Percentiles rank a stretch among this genome's conserved stretches.
These are phyloP conservation scores for Cordyceps javanica DNA, from an alignment of 2,329 filamentous ascomycete genomes.

Conservation along the genomic window DNA sequence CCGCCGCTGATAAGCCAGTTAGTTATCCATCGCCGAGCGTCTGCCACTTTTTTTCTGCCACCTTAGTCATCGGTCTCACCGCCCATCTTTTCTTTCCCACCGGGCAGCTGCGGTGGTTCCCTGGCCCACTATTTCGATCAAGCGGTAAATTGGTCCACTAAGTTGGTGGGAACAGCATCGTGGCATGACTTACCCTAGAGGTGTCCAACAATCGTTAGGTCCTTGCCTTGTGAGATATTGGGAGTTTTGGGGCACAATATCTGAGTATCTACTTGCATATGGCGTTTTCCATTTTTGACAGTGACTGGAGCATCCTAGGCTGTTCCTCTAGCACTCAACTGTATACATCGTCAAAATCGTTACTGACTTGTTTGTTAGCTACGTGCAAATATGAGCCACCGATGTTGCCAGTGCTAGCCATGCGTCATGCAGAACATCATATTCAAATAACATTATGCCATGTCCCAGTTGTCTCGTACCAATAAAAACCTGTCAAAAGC, in stretches of 20 bases:
- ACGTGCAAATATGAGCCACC: too few species aligned
- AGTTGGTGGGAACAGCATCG: background rate
- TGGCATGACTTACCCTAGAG: background rate
- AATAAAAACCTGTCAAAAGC: background rate
- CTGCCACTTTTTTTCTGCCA: constrained; percentile 18
- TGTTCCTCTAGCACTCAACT: too few species aligned
- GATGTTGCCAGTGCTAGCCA: background rate
- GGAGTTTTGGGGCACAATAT: background rate
- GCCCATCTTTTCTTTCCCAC: background rate
- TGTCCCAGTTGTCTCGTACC: background rate
- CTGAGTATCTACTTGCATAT: background rate
- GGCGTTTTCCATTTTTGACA: too few species aligned
- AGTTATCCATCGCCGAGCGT: background rate
- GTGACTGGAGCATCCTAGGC: too few species aligned
- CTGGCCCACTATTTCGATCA: constrained; percentile 5
- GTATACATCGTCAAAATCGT: too few species aligned
- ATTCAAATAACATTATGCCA: constrained; percentile 1
- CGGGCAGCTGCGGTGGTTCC: background rate
- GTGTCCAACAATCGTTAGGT: background rate
- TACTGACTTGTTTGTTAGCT: too few species aligned
- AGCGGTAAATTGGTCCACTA: background rate
- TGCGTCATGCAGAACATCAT: background rate
- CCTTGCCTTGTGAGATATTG: too few species aligned
- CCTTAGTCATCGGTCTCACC: constrained; percentile 14
- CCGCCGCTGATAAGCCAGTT: background rate